Percentiles rank a stretch among this genome's conserved stretches.
phyloP scores from a whole-genome alignment of 169 alveolate genomes.

The Eimeria maxima region DNA sequence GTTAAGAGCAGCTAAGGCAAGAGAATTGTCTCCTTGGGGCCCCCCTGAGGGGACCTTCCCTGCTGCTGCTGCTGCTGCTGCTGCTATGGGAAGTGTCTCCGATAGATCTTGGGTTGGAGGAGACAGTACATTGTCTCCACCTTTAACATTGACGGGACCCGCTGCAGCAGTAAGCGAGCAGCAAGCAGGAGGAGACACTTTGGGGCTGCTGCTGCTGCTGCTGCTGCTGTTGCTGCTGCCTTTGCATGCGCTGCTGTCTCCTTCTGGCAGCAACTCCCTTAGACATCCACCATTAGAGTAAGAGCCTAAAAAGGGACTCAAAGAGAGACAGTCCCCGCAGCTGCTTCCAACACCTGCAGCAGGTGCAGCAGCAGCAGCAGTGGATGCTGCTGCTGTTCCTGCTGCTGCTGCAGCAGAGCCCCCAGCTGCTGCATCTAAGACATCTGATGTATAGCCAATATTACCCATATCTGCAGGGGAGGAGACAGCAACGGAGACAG shows the following conservation, averaged over 20 bases:
- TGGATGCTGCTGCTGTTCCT: background rate
- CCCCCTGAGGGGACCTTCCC: background rate
- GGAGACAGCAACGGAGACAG: background rate
- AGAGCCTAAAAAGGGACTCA: background rate
- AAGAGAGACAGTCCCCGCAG: background rate
- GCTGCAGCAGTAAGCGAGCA: background rate
- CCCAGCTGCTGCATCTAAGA: too few relatives aligned
- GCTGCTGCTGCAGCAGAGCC: background rate
- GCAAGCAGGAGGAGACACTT: background rate
- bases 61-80: conserved; percentile 24
- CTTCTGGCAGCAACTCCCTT: background rate
- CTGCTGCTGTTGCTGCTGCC: conserved; percentile 38
- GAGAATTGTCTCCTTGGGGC: background rate
- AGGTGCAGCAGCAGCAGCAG: background rate
- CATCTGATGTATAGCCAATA: background rate
- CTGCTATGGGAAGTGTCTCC: background rate
- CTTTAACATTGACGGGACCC: background rate
- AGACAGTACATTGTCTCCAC: background rate
- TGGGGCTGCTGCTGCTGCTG: conserved; percentile 35
- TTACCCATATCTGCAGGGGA: background rate
- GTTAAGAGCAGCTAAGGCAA: conserved; percentile 35
- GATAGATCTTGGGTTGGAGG: background rate
- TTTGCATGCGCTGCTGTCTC: background rate
- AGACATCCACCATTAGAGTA: background rate
- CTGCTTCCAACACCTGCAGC: background rate